These are phyloP conservation scores for Sanghuangporus sanghuang DNA, from an alignment of 1,284 basidiomycete species.

Conservation along the genomic window DNA sequence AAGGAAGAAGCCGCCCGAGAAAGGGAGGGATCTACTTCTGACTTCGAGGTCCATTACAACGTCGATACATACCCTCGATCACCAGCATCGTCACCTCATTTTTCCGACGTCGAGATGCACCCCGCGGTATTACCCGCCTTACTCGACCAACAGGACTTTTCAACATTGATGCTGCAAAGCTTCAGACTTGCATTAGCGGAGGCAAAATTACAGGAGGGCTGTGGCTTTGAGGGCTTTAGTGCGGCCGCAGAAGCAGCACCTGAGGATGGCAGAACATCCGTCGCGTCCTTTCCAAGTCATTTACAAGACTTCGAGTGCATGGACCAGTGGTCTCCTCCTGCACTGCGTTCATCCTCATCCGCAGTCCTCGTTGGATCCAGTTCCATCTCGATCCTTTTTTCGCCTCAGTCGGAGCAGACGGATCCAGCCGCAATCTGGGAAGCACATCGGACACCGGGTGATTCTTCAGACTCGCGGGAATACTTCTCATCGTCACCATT, in stretches of 20 bases:
- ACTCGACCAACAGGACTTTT: constrained; percentile 4
- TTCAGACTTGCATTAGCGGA: constrained; percentile 1
- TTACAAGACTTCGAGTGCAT: constrained; percentile 3
- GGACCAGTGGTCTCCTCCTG: constrained; percentile 12
- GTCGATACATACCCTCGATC: constrained; percentile 7
- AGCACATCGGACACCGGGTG: not conserved
- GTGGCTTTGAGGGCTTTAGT: not conserved
- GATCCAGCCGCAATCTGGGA: constrained; percentile 11
- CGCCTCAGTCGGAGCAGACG: constrained; percentile 3
- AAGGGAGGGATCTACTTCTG: not conserved
- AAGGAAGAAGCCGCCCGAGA: not conserved
- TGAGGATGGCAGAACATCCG: not conserved
- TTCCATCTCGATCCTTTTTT: constrained; percentile 12
- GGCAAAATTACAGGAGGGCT: not conserved
- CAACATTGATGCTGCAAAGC: constrained; percentile 1
- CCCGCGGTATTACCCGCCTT: not conserved
- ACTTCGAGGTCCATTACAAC: not conserved
- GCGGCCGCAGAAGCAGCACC: not conserved
- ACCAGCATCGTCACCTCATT: not conserved
- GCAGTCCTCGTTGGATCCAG: constrained; percentile 5
- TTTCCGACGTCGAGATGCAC: not conserved
- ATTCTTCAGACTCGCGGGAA: constrained; percentile 4
- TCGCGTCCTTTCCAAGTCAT: constrained; percentile 1
- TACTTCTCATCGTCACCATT: constrained; percentile 13
- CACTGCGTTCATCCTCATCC: constrained; percentile 13